Evolutionary conservation across 495 filamentous ascomycete species (phyloP).

Genomic region (Recurvomyces mirabilis): DNA sequence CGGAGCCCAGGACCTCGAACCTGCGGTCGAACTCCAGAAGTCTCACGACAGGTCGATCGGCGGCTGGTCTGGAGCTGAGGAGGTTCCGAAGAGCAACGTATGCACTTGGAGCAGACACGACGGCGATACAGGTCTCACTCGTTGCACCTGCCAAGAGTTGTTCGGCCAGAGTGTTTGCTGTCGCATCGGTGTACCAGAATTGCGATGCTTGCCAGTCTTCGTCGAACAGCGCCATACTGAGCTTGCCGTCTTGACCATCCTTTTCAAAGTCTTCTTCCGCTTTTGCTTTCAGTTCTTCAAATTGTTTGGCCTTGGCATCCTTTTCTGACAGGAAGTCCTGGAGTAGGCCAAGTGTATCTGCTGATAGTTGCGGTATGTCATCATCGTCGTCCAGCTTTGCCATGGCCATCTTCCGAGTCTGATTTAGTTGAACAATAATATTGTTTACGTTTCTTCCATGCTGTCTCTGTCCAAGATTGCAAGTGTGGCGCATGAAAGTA

Average conservation of each 20-base stretch:
- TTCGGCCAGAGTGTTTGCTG: slow-evolving; percentile 48
- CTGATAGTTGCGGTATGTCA: slow-evolving; percentile 39
- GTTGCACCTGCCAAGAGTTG: slow-evolving; percentile 49
- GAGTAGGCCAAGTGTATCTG: slow-evolving; percentile 49
- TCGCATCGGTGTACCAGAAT: slow-evolving; percentile 69
- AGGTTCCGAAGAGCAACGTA: slow-evolving; percentile 65
- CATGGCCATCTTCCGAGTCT: not conserved
- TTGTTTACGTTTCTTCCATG: not conserved
- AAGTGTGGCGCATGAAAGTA: no score
- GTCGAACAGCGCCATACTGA: slow-evolving; percentile 60
- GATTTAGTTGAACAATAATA: not conserved
- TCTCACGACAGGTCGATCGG: slow-evolving; percentile 38
- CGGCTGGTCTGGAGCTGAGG: slow-evolving; percentile 18
- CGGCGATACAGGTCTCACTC: slow-evolving; percentile 42
- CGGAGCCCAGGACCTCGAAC: slow-evolving; percentile 53
- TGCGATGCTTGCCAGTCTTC: slow-evolving; percentile 78
- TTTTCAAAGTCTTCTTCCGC: slow-evolving; percentile 30
- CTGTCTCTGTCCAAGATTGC: no score
- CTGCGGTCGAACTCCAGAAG: slow-evolving; percentile 63
- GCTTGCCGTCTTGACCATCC: slow-evolving; percentile 14
- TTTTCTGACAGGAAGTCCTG: slow-evolving; percentile 58
- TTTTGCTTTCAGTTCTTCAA: slow-evolving; percentile 48
- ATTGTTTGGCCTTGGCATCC: slow-evolving; percentile 48
- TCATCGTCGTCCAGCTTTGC: slow-evolving; percentile 16
- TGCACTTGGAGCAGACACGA: slow-evolving; percentile 64